These are phyloP conservation scores for Verbena officinalis DNA, from an alignment of 257 asterid species.

Conservation along the genomic window DNA sequence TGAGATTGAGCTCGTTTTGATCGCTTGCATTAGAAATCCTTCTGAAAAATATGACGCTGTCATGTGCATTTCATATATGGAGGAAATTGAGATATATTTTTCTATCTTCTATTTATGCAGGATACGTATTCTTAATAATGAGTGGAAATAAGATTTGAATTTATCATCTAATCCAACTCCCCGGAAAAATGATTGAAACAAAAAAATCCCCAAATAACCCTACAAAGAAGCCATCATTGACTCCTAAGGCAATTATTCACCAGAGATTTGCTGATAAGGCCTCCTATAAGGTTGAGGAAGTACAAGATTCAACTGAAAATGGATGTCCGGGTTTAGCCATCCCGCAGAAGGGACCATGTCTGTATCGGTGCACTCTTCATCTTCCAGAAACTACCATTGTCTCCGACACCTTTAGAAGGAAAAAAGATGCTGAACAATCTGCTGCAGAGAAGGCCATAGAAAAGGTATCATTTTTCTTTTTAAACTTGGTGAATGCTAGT, in stretches of 20 bases:
- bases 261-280: constrained; percentile 79
- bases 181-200: constrained; percentile 44
- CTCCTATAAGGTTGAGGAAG: constrained; percentile 74
- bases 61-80: background rate
- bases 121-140: constrained; percentile 2
- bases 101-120: background rate
- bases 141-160: constrained; percentile 15
- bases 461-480: constrained; percentile 48
- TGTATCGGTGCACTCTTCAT: constrained; percentile 70
- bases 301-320: constrained; percentile 50
- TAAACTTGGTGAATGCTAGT: no score
- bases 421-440: constrained; percentile 93
- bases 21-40: background rate
- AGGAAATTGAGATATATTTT: background rate
- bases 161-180: background rate
- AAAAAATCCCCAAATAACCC: constrained; percentile 38
- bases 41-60: constrained; percentile 1
- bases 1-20: constrained; percentile 10
- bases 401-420: constrained; percentile 64
- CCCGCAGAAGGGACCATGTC: constrained; percentile 64
- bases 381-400: constrained; percentile 75
- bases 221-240: constrained; percentile 52
- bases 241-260: constrained; percentile 88
- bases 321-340: constrained; percentile 75
- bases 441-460: constrained; percentile 91